Conservation (phyloP, 2,329 filamentous ascomycete genomes). For the Fusarium ramigenum region DNA sequence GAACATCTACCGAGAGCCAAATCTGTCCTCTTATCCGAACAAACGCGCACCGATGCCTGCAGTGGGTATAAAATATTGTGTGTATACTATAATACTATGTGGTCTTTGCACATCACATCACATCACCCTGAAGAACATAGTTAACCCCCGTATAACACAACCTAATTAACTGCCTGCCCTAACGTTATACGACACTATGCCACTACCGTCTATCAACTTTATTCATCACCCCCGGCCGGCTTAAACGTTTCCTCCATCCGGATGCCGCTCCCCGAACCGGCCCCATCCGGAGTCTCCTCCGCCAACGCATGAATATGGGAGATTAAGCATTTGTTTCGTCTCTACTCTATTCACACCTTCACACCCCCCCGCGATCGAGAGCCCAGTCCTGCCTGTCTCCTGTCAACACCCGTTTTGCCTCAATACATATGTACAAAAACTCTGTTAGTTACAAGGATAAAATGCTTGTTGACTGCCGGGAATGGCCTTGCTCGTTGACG, state of each 20-base stretch:
- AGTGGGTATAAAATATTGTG: neutral
- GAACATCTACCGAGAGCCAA: conserved; percentile 17
- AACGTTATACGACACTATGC: neutral
- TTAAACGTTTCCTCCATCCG: conserved; percentile 17
- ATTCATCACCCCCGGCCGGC: neutral
- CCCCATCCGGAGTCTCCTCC: conserved; percentile 30
- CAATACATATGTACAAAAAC: neutral
- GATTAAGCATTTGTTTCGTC: conserved; percentile 34
- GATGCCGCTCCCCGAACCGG: conserved; percentile 30
- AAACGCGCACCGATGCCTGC: neutral
- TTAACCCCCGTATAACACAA: neutral
- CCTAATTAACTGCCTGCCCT: neutral
- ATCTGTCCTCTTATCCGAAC: neutral
- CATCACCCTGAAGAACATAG: neutral
- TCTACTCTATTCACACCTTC: neutral
- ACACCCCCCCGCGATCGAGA: conserved; percentile 16
- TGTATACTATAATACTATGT: neutral
- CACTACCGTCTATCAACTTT: conserved; percentile 4
- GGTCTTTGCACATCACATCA: neutral
- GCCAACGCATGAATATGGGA: conserved; percentile 42
- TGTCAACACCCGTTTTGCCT: conserved; percentile 9
- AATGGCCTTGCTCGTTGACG: conserved; percentile 15
- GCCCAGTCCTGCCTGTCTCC: neutral
- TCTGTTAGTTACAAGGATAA: conserved; percentile 13
- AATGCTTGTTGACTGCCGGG: conserved; percentile 19